Conservation (phyloP, 257 asterid genomes). For the Plantago elongata region DNA sequence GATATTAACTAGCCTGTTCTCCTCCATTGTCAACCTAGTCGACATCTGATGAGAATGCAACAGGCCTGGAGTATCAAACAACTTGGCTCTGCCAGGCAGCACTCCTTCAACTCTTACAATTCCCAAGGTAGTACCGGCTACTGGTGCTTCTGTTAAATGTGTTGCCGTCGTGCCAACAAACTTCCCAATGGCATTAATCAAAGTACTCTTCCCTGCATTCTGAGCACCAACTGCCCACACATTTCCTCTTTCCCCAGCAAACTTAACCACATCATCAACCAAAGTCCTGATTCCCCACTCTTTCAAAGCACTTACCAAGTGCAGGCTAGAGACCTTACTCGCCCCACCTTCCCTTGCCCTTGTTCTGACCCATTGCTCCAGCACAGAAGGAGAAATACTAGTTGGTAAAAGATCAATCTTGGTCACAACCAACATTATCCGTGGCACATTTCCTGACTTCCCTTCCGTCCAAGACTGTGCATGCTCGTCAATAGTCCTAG, state of each 20-base stretch:
- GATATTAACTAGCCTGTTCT: constrained; percentile 58
- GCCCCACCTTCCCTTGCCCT: constrained; percentile 80
- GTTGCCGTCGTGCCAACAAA: constrained; percentile 47
- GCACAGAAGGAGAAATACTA: constrained; percentile 64
- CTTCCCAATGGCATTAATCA: constrained; percentile 73
- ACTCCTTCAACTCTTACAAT: constrained; percentile 84
- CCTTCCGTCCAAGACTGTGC: constrained; percentile 77
- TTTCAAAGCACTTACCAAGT: constrained; percentile 77
- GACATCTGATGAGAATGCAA: constrained; percentile 86
- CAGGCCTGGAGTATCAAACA: constrained; percentile 91
- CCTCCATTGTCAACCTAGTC: constrained; percentile 66
- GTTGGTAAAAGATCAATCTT: constrained; percentile 88
- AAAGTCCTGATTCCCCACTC: constrained; percentile 87
- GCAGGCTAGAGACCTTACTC: constrained; percentile 57
- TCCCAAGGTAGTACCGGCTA: constrained; percentile 88
- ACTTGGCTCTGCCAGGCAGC: constrained; percentile 76
- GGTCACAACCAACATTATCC: constrained; percentile 69
- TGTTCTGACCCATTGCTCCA: constrained; percentile 85
- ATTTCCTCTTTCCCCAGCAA: constrained; percentile 78
- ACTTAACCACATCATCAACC: constrained; percentile 61
- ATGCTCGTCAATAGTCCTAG: constrained; percentile 58
- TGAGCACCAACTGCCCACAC: constrained; percentile 95
- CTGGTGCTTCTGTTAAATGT: constrained; percentile 83
- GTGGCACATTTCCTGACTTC: constrained; percentile 75
- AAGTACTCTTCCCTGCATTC: constrained; percentile 87